Percentiles rank a stretch among this genome's conserved stretches.
phyloP scores from a whole-genome alignment of 2,329 filamentous ascomycete genomes.

The Reticulascus tulasneorum region DNA sequence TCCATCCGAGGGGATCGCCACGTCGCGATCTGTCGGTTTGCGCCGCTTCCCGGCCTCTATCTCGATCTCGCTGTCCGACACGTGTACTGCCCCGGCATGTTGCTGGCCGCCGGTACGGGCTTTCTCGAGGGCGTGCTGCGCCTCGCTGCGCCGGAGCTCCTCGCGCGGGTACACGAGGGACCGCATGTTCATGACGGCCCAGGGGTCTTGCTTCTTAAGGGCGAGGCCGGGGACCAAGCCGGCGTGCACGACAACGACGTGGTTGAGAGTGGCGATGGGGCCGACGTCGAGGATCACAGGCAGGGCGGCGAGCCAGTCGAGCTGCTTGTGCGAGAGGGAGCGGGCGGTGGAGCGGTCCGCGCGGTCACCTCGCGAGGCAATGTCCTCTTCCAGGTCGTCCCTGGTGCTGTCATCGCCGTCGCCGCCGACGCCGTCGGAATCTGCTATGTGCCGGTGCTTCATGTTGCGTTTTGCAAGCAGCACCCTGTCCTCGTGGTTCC shows the following conservation, averaged over 20 bases:
- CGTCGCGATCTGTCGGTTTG: conserved; percentile 22
- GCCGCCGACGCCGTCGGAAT: conserved; percentile 18
- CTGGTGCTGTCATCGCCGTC: conserved; percentile 18
- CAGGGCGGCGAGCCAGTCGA: conserved; percentile 64
- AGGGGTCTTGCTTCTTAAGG: conserved; percentile 68
- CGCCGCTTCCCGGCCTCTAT: conserved; percentile 12
- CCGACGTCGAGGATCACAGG: conserved; percentile 77
- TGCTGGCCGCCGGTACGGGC: conserved; percentile 7
- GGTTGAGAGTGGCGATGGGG: conserved; percentile 41
- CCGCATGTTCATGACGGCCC: conserved; percentile 89
- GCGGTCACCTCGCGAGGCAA: conserved; percentile 29
- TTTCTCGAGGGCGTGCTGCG: conserved; percentile 13
- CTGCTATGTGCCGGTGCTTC: conserved; percentile 24
- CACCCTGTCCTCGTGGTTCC: conserved; percentile 88
- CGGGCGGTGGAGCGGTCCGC: conserved; percentile 53
- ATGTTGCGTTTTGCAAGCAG: conserved; percentile 57
- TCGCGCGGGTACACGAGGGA: conserved; percentile 58
- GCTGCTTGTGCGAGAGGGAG: conserved; percentile 52
- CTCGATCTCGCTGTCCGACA: conserved; percentile 12
- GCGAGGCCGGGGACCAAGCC: conserved; percentile 75
- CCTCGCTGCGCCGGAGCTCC: conserved; percentile 33
- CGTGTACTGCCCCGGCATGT: conserved; percentile 11
- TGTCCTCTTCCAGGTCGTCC: conserved; percentile 14
- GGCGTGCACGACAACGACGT: conserved; percentile 74
- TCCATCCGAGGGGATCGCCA: conserved; percentile 33